Percentiles rank a stretch among this genome's conserved stretches.
These are phyloP conservation scores for Rosa persica DNA, from an alignment of 306 rosid genomes.

Conservation along the genomic window DNA sequence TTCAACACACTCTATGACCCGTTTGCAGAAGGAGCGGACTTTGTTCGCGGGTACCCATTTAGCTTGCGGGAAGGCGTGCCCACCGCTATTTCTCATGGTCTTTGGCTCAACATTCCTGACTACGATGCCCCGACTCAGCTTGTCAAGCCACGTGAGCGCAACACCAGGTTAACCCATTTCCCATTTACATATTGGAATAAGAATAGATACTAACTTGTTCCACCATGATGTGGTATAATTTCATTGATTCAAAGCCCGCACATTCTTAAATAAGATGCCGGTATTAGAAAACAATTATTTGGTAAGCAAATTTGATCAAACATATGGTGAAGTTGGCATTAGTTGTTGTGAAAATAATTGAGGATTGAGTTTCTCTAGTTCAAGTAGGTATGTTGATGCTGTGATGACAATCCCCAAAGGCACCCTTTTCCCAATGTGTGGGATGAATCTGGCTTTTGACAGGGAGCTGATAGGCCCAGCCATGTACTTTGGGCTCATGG, in stretches of 20 bases:
- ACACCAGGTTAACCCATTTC: conserved; percentile 30
- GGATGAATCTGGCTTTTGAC: conserved; percentile 51
- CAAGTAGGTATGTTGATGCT: conserved; percentile 39
- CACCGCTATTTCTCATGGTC: conserved; percentile 71
- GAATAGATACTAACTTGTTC: neutral
- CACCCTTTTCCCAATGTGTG: conserved; percentile 50
- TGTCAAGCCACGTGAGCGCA: conserved; percentile 53
- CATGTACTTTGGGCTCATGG: conserved; percentile 57
- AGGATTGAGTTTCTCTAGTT: conserved; percentile 10
- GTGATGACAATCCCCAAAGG: conserved; percentile 51
- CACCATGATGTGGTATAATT: neutral
- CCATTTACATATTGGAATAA: neutral
- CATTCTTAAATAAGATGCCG: neutral
- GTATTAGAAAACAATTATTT: neutral
- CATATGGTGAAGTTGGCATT: neutral
- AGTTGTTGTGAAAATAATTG: neutral
- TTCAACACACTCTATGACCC: conserved; percentile 45
- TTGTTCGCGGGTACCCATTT: conserved; percentile 72
- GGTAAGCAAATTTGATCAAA: neutral
- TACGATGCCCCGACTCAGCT: conserved; percentile 56
- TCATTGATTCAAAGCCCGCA: neutral
- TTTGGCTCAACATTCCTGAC: conserved; percentile 77
- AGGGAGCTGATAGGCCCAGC: conserved; percentile 51
- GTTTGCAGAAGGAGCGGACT: conserved; percentile 57
- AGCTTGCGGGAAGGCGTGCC: conserved; percentile 69